A percentile compares a stretch with the other conserved stretches of the same genome.
phyloP scores from a whole-genome alignment of 2,329 filamentous ascomycete species.

The Fusarium oxysporum region DNA sequence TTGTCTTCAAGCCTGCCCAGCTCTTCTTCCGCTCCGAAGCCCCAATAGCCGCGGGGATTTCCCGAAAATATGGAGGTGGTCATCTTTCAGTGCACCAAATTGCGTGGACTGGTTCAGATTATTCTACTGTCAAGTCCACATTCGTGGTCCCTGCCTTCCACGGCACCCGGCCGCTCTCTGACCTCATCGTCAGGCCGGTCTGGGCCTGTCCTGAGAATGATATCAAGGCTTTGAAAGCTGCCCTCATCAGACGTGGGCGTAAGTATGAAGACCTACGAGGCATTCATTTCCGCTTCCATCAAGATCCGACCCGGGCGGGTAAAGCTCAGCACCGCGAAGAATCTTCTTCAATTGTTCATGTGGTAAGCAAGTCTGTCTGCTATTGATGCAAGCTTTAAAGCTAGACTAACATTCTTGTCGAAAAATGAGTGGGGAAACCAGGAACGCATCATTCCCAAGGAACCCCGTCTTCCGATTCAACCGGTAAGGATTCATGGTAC shows the following conservation, averaged over 20 bases:
- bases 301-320: background rate
- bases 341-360: background rate
- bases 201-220: background rate
- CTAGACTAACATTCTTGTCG: background rate
- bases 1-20: slow-evolving; percentile 4
- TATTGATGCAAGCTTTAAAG: background rate
- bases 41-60: background rate
- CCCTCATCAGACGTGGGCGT: background rate
- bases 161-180: background rate
- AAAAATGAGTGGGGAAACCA: background rate
- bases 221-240: background rate
- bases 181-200: background rate
- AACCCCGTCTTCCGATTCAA: background rate
- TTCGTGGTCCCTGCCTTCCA: background rate
- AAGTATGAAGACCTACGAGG: background rate
- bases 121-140: background rate
- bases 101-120: background rate
- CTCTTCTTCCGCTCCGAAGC: background rate
- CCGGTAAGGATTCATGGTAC: background rate
- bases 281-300: background rate
- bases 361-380: background rate
- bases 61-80: background rate
- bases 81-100: background rate
- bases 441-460: background rate
- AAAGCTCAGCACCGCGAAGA: background rate